These are phyloP conservation scores for Podila epicladia DNA, from an alignment of 192 early-diverging fungal genomes.

Conservation along the genomic window DNA sequence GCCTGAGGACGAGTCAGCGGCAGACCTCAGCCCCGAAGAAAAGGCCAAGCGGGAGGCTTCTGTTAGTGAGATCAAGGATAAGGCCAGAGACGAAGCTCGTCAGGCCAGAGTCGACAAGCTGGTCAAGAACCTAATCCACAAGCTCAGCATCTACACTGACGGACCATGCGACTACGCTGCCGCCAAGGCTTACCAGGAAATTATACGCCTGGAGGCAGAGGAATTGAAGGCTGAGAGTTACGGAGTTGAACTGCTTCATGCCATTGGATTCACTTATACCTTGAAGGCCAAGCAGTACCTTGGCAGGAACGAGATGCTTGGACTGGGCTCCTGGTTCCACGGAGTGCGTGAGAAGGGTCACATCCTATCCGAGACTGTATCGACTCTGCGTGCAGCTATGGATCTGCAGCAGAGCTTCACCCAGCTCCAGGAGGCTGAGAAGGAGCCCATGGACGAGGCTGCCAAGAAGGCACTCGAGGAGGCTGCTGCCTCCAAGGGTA, in stretches of 20 bases:
- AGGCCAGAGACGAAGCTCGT: constrained; percentile 66
- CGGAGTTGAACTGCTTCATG: constrained; percentile 93
- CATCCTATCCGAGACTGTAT: constrained; percentile 90
- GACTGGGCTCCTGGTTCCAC: constrained; percentile 76
- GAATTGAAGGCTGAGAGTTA: constrained; percentile 90
- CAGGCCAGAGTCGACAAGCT: constrained; percentile 78
- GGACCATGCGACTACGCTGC: constrained; percentile 58
- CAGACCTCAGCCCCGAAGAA: constrained; percentile 56
- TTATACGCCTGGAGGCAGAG: constrained; percentile 84
- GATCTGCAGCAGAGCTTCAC: constrained; percentile 92
- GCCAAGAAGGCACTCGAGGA: constrained; percentile 76
- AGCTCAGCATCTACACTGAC: constrained; percentile 83
- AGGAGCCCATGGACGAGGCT: constrained; percentile 76
- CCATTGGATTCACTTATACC: constrained; percentile 91
- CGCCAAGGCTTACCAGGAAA: constrained; percentile 71
- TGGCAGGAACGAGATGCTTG: constrained; percentile 74
- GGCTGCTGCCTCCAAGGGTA: constrained; percentile 74
- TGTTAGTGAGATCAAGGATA: constrained; percentile 60
- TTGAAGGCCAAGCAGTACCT: constrained; percentile 90
- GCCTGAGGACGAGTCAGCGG: constrained; percentile 62
- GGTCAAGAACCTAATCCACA: constrained; percentile 74
- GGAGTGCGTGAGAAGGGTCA: constrained; percentile 89
- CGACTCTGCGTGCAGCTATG: constrained; percentile 90
- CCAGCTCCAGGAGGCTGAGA: constrained; percentile 91
- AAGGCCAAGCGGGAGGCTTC: constrained; percentile 68